Evolutionary conservation across 2,329 filamentous ascomycete genomes (phyloP), one percentile per base, ranked within the genome.

Genomic region (Stagonosporopsis tanaceti): DNA sequence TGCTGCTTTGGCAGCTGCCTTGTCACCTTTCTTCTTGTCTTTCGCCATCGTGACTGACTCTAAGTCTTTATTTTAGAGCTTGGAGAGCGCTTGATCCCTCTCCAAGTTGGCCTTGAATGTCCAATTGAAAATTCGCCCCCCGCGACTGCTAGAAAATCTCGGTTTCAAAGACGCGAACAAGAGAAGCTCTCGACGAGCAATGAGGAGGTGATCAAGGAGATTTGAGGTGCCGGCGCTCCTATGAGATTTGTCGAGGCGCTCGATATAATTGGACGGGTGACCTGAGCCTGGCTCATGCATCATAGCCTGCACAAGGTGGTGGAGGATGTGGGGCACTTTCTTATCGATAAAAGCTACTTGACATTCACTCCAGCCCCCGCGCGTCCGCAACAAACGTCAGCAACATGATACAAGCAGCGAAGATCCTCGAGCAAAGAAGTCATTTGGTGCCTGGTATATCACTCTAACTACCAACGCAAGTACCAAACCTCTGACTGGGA

Each of bases 1-100:
- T 20, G 85, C 84, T 5, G 79, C 78, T 67, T 85, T 85, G 20
- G 63, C 67, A 77, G 79, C 77, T 81, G 87, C 71, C 47, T 76
- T 76, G 52, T 70, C 67, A 17, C 57, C 73, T 64, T 85, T 85
- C 37, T 83, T 75, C 64, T 77, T 86, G 66, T 84, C 83, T 60
- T 79, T 87, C 47, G 75, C 83, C 84, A 85, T 78, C 11, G 1
- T 30, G 25, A 20, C 12, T 17, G 37, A 27, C 8, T 8, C 25
- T 47, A 34, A 6, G 2, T 2, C 22, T 17, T 38, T 34, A n/a
- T n/a, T n/a, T 8, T 12, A 32, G n/a, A 5, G 32, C 4, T 6
- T 15, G 5, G 4, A 4, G 15, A 34, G 32, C 14, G 14, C 5
- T 11, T 12, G 3, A 30, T 39, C 12, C 22, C 41, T 42, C 27